phyloP scores from a whole-genome alignment of 495 filamentous ascomycete species.

The Parathielavia appendiculata region DNA sequence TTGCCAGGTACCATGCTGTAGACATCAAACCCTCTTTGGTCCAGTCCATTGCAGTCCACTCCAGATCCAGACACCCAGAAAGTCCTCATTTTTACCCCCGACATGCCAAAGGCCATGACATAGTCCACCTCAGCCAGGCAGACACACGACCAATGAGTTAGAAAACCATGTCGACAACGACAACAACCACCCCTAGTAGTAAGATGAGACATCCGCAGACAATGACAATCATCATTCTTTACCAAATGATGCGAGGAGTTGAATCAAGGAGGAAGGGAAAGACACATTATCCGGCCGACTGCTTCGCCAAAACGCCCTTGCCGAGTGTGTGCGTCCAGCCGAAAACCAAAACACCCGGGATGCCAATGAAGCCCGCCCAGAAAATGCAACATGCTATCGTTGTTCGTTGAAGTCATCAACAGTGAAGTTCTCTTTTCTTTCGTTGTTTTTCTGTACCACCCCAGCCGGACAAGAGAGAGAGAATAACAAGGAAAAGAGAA shows the following conservation, averaged over 20 bases:
- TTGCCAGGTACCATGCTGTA: too few relatives aligned
- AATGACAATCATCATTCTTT: slow-evolving; percentile 14
- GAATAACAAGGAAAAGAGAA: slow-evolving; percentile 3
- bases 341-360: slow-evolving; percentile 18
- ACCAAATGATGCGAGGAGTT: slow-evolving; percentile 6
- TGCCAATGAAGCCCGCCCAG: slow-evolving; percentile 28
- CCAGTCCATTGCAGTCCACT: too few relatives aligned
- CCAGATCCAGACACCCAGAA: too few relatives aligned
- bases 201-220: background rate
- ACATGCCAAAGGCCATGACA: background rate
- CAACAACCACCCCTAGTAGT: background rate
- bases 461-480: slow-evolving; percentile 4
- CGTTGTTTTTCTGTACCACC: slow-evolving; percentile 20
- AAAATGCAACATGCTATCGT: slow-evolving; percentile 29
- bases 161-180: background rate
- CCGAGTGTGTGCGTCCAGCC: slow-evolving; percentile 18
- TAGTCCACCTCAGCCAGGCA: background rate
- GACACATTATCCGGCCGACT: slow-evolving; percentile 16
- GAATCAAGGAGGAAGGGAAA: background rate
- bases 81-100: too few relatives aligned
- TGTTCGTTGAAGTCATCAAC: slow-evolving; percentile 29
- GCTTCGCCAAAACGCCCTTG: slow-evolving; percentile 24
- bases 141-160: background rate
- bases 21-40: too few relatives aligned
- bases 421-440: slow-evolving; percentile 18